Conservation (phyloP, 352 stramenopile genomes). For the Pythium brachiatum region DNA sequence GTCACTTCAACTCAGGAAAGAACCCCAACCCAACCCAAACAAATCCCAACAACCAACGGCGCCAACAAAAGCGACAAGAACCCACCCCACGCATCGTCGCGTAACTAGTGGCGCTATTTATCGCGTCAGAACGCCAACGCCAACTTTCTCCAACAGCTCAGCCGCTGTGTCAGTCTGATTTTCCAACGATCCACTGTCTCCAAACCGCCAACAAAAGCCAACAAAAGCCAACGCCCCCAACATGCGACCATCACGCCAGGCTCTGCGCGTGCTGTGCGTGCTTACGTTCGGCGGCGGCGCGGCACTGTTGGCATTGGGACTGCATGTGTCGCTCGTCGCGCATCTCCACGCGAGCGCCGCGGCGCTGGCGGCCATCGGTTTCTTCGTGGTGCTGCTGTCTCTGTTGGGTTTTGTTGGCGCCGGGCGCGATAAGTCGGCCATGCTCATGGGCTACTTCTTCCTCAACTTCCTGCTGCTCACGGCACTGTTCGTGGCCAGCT, state of each 20-base stretch:
- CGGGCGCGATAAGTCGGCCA: slow-evolving; percentile 55
- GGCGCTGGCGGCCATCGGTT: slow-evolving; percentile 42
- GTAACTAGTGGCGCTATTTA: neutral
- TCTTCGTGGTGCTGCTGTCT: slow-evolving; percentile 49
- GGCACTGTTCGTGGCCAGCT: slow-evolving; percentile 58
- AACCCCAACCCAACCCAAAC: neutral
- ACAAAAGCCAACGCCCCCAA: neutral
- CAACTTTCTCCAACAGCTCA: neutral
- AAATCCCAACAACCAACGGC: neutral
- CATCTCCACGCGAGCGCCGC: slow-evolving; percentile 52
- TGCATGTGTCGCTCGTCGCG: slow-evolving; percentile 49
- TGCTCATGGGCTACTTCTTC: slow-evolving; percentile 79
- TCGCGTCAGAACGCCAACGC: slow-evolving; percentile 5
- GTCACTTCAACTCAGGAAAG: slow-evolving; percentile 1
- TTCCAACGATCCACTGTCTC: neutral
- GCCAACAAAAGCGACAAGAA: neutral
- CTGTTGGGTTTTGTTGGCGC: slow-evolving; percentile 62
- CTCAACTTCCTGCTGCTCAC: slow-evolving; percentile 64
- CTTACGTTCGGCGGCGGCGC: slow-evolving; percentile 54
- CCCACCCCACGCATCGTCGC: neutral
- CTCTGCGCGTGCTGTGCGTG: slow-evolving; percentile 55
- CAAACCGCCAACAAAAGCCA: neutral
- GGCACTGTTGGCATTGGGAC: slow-evolving; percentile 45
- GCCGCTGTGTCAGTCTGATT: neutral
- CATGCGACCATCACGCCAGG: slow-evolving; percentile 65